These are phyloP conservation scores for Pseudogymnoascus sp. DNA, from an alignment of 2,329 filamentous ascomycete genomes.

Conservation along the genomic window DNA sequence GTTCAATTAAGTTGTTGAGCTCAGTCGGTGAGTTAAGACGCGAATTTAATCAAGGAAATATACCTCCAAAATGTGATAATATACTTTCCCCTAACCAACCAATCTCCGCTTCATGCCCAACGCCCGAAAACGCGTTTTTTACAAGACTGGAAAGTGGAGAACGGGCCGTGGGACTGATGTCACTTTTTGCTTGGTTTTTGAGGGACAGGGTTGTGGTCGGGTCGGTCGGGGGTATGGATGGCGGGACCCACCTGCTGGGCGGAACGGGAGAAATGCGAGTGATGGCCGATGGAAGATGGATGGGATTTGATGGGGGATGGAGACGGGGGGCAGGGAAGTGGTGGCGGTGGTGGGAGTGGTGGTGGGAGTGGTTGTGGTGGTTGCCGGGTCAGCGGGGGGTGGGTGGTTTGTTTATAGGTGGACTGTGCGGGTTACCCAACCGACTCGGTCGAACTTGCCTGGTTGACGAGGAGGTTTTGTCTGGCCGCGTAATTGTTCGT, in stretches of 20 bases:
- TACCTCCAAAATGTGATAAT: not conserved
- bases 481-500: not conserved
- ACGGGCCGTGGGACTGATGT: not conserved
- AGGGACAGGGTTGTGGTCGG: not conserved
- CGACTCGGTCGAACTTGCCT: not conserved
- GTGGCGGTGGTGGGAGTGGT: not conserved
- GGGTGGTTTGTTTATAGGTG: conserved; percentile 3
- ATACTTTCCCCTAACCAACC: not conserved
- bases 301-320: not conserved
- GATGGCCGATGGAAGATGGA: not conserved
- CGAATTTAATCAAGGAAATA: not conserved
- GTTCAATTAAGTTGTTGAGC: not conserved
- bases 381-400: not conserved
- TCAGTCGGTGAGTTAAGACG: not conserved
- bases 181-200: not conserved
- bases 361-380: not conserved
- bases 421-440: not conserved
- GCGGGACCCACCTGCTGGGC: not conserved
- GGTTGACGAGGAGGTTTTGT: not conserved
- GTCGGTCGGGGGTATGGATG: not conserved
- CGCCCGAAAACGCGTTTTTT: not conserved
- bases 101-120: not conserved
- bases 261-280: not conserved
- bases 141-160: not conserved
- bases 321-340: not conserved